phyloP scores from a whole-genome alignment of 2,329 filamentous ascomycete genomes.

The Xylariaceae sp. region DNA sequence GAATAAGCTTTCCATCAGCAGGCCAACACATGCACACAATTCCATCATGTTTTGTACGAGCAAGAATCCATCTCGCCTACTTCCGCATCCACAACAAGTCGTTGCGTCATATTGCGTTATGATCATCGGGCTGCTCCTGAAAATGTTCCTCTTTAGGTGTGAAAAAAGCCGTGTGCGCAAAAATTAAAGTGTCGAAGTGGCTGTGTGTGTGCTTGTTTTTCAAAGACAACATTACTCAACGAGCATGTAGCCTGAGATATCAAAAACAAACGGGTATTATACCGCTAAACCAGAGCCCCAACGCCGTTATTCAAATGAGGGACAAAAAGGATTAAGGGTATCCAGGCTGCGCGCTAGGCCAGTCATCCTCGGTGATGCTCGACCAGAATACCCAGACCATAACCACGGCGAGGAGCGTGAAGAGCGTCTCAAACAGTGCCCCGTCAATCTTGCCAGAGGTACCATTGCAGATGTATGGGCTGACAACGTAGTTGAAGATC shows the following conservation, averaged over 20 bases:
- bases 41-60: slow-evolving; percentile 5
- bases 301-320: slow-evolving; percentile 26
- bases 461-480: slow-evolving; percentile 82
- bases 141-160: neutral
- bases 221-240: slow-evolving; percentile 2
- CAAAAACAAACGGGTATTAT: slow-evolving; percentile 32
- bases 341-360: slow-evolving; percentile 57
- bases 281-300: slow-evolving; percentile 29
- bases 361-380: slow-evolving; percentile 98
- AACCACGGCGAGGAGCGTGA: slow-evolving; percentile 80
- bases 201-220: slow-evolving; percentile 11
- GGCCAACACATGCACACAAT: slow-evolving; percentile 1
- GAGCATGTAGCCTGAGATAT: slow-evolving; percentile 18
- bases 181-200: neutral
- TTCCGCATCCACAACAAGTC: neutral
- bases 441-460: slow-evolving; percentile 86
- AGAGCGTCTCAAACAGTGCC: slow-evolving; percentile 86
- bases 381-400: slow-evolving; percentile 96
- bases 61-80: slow-evolving; percentile 13
- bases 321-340: slow-evolving; percentile 35
- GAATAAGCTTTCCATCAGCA: slow-evolving; percentile 13
- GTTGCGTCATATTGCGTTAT: slow-evolving; percentile 17
- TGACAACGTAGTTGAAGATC: slow-evolving; percentile 93
- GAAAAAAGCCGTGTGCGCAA: neutral
- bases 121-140: slow-evolving; percentile 16